Conservation (phyloP, 345 rosid genomes). For the Isatis tinctoria region DNA sequence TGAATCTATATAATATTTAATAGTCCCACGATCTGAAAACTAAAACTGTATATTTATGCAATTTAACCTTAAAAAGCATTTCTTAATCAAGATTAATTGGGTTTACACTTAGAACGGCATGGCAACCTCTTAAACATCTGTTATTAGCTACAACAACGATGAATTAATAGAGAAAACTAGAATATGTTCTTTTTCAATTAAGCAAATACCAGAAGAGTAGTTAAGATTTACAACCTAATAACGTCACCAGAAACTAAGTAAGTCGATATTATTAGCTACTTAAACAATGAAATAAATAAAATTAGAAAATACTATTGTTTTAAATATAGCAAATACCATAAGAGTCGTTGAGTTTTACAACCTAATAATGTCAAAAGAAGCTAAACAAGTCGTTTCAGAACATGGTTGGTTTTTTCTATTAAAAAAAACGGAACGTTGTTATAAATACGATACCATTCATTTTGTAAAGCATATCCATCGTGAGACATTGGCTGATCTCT, state of each 20-base stretch:
- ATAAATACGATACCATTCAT: not conserved
- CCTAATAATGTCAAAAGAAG: not conserved
- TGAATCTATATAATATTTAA: not conserved
- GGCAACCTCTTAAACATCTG: not conserved
- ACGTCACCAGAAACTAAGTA: not conserved
- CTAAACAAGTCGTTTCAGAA: not conserved
- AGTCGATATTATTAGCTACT: not conserved
- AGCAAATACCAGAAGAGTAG: not conserved
- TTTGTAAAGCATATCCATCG: not conserved
- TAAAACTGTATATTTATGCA: not conserved
- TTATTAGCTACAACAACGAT: not conserved
- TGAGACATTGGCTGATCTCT: not conserved
- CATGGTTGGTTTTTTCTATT: not conserved
- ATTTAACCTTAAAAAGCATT: too few relatives aligned
- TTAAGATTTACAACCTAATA: not conserved
- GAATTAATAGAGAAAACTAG: not conserved
- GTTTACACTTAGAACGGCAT: not conserved
- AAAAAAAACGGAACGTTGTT: not conserved
- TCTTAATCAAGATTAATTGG: not conserved
- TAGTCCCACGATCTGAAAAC: not conserved
- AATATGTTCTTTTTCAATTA: not conserved
- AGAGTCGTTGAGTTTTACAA: slow-evolving; percentile 1
- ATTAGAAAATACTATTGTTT: not conserved
- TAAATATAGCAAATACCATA: not conserved
- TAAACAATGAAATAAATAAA: not conserved